Percentiles rank a stretch among this genome's conserved stretches.
Conservation (phyloP, 768 basidiomycete species). For the Phaeotremella fagi region DNA sequence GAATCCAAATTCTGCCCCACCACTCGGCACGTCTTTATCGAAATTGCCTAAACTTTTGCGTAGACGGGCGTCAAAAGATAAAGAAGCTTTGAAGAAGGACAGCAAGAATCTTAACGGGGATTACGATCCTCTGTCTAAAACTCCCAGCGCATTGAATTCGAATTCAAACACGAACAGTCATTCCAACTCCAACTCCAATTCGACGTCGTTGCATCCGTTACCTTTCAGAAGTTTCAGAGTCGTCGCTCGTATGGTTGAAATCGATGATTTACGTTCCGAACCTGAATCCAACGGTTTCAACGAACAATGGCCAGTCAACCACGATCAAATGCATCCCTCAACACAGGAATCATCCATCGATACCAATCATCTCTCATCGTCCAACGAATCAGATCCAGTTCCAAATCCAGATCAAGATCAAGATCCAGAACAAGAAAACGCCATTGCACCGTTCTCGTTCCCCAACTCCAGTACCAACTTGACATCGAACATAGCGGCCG, state of each 20-base stretch:
- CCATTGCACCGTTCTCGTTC: neutral
- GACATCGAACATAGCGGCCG: constrained; percentile 54
- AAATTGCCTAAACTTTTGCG: constrained; percentile 42
- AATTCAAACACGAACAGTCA: neutral
- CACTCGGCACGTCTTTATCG: constrained; percentile 18
- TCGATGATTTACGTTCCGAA: constrained; percentile 60
- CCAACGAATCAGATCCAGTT: constrained; percentile 4
- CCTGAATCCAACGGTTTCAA: neutral
- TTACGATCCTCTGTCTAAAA: neutral
- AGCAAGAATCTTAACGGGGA: neutral
- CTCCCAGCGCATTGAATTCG: no score
- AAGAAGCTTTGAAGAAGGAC: constrained; percentile 16
- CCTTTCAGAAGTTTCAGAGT: constrained; percentile 64
- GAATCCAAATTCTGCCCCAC: neutral
- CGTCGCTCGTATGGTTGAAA: constrained; percentile 66
- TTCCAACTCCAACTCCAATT: neutral
- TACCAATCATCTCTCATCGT: neutral
- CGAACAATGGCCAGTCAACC: constrained; percentile 8
- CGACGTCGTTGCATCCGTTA: constrained; percentile 19
- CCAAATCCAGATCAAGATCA: neutral
- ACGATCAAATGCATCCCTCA: no score
- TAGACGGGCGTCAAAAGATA: constrained; percentile 33
- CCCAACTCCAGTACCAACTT: constrained; percentile 28
- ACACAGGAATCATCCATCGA: neutral
- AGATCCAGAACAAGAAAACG: neutral